Conservation (phyloP, 1,284 basidiomycete genomes). For the Austroboletus rostrupii region DNA sequence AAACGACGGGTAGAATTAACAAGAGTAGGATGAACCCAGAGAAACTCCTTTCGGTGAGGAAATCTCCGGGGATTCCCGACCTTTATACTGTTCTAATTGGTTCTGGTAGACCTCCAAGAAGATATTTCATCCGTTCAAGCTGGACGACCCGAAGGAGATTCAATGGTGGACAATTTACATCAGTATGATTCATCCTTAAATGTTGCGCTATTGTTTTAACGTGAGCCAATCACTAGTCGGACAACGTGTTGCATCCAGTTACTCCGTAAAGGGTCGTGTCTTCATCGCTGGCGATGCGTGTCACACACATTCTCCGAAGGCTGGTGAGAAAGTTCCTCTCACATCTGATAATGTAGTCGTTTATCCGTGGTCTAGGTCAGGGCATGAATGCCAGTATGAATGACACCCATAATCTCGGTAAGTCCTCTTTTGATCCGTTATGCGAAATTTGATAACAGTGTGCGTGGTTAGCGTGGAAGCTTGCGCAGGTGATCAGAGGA, state of each 20-base stretch:
- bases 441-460: too few relatives aligned
- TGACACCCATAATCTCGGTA: constrained; percentile 66
- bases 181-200: background rate
- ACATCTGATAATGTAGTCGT: background rate
- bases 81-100: background rate
- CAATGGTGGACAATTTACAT: background rate
- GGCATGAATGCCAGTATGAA: constrained; percentile 73
- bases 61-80: too few relatives aligned
- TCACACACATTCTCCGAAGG: background rate
- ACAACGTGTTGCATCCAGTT: background rate
- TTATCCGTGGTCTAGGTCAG: constrained; percentile 33
- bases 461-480: background rate
- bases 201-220: background rate
- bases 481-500: background rate
- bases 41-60: constrained; percentile 45
- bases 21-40: constrained; percentile 56
- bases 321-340: background rate
- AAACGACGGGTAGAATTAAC: constrained; percentile 10
- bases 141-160: background rate
- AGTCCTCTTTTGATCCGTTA: too few relatives aligned
- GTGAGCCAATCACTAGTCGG: background rate
- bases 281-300: background rate
- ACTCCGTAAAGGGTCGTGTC: background rate
- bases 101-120: constrained; percentile 50
- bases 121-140: constrained; percentile 38